Base-by-base conservation (phyloP, 192 early-diverging fungal genomes). In the Coemansia sp. region DNA sequence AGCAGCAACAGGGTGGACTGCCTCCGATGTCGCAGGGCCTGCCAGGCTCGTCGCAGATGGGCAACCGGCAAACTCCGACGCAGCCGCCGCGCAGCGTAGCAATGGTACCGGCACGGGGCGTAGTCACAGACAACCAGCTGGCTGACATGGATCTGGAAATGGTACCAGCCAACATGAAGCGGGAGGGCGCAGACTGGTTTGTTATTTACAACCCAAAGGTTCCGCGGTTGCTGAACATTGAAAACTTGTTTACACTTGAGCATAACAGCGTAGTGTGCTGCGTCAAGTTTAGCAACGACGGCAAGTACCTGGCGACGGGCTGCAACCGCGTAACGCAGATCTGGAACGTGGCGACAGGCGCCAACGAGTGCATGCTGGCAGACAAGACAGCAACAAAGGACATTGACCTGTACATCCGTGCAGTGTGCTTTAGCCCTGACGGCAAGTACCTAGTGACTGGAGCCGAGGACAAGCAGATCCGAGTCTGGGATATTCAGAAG, bases 381-480 rank as follows among this genome's bases (percentile, higher is more conserved):
- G 94, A 95, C 76, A 88, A 93, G 54, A 86, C 74, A 45, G 87
- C 85, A 22, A 85, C 87, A 32, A 87, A 88, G 80, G 85, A 87
- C 62, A 84, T 86, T 50, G 97, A 98, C 78, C 81, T 97, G 54
- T 99, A 99, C 64, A 94, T 99, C 73, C 90, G 97, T 21, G 93
- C 91, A 5, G 95, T 99, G 41, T 92, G 91, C 82, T 99, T 99
- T 69, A 93, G 91, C 65, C 95, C 97, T 12, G 94, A 96, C 65
- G 90, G 89, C 51, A 87, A 90, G 60, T 90, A 82, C 59, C 83
- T 98, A 23, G 96, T 95, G 15, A 96, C 96, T 5, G 96, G 96
- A 39, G 94, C 95, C 5, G 96, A 98, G 71, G 96, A 98, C 70
- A 94, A 89, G 69, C 87, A 94, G 62, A 93, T 98, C 62, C 87